Conservation (phyloP, 2,329 filamentous ascomycete species). For the Uncinocarpus reesii region DNA sequence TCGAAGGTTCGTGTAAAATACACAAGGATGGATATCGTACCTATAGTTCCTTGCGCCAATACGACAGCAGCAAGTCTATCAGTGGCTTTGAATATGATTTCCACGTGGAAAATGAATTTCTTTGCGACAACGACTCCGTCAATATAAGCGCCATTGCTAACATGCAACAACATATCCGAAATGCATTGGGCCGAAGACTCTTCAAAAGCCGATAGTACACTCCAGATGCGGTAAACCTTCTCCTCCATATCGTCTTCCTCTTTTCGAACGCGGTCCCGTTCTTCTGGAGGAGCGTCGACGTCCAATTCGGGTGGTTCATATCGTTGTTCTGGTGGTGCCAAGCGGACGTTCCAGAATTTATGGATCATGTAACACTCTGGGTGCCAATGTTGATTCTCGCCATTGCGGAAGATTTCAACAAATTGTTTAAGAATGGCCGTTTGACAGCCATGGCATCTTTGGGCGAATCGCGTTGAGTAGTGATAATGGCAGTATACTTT, state of each 20-base stretch:
- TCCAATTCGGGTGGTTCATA: conserved; percentile 39
- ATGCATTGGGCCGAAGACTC: conserved; percentile 97
- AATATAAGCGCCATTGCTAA: conserved; percentile 93
- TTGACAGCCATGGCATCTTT: conserved; percentile 91
- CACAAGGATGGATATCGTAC: conserved; percentile 39
- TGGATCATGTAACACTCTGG: conserved; percentile 99
- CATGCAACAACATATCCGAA: conserved; percentile 95
- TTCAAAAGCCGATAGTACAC: conserved; percentile 90
- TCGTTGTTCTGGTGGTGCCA: conserved; percentile 53
- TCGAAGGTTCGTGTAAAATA: not conserved
- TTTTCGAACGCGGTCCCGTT: conserved; percentile 64
- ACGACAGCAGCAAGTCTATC: conserved; percentile 74
- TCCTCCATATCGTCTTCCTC: conserved; percentile 94
- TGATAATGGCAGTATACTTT: conserved; percentile 98
- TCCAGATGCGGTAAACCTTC: conserved; percentile 97
- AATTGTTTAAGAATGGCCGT: conserved; percentile 98
- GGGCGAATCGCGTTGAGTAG: conserved; percentile 94
- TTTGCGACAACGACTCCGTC: conserved; percentile 91
- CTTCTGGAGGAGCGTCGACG: conserved; percentile 52
- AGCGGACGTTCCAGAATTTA: conserved; percentile 97
- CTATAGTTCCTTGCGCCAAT: conserved; percentile 59
- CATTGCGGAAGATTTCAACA: conserved; percentile 96
- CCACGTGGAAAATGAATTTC: conserved; percentile 91
- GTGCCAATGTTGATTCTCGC: conserved; percentile 98
- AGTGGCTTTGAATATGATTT: conserved; percentile 79